These are phyloP conservation scores for Tetrapisispora fleetii DNA, from an alignment of 805 yeast species.

Conservation along the genomic window DNA sequence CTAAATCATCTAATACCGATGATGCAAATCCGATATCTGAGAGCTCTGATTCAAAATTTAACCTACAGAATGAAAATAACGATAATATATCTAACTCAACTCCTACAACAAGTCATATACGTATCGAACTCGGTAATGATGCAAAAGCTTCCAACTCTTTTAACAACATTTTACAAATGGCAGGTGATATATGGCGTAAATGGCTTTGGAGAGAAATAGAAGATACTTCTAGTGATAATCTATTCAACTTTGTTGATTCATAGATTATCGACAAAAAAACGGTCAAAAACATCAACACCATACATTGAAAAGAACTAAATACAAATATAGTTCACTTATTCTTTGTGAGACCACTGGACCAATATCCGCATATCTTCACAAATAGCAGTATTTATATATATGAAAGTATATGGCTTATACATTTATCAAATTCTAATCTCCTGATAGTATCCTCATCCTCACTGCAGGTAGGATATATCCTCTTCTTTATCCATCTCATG, in stretches of 20 bases:
- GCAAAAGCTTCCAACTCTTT: constrained; percentile 48
- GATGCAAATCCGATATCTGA: neutral
- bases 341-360: no score
- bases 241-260: constrained; percentile 1
- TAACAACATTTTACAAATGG: constrained; percentile 62
- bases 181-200: constrained; percentile 82
- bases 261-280: neutral
- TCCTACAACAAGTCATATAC: constrained; percentile 14
- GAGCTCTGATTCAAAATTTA: neutral
- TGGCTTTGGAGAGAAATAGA: constrained; percentile 60
- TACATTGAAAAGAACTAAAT: no score
- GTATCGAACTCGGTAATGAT: constrained; percentile 29
- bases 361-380: no score
- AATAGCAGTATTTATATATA: no score
- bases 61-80: neutral
- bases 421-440: no score
- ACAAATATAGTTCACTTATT: no score
- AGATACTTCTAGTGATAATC: constrained; percentile 28
- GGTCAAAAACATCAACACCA: no score
- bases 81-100: constrained; percentile 4
- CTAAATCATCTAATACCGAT: constrained; percentile 3
- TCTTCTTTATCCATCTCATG: no score
- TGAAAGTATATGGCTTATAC: no score
- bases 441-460: no score
- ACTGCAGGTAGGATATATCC: neutral